A percentile compares a stretch with the other conserved stretches of the same genome.
Evolutionary conservation across 768 basidiomycete genomes (phyloP).

Genomic region (Serpula lacrymans): DNA sequence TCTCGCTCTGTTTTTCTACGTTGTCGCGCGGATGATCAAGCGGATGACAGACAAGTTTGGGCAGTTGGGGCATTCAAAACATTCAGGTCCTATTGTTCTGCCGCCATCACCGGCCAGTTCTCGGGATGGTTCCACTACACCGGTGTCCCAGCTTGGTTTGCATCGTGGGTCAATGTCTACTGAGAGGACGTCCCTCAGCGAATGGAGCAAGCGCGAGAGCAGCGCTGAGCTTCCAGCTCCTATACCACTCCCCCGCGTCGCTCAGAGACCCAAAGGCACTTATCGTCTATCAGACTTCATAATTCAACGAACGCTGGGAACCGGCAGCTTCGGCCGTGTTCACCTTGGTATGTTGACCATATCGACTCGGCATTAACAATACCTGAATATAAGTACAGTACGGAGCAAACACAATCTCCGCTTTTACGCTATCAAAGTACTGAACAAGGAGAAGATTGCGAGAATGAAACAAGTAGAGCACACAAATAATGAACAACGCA

Average conservation of each 20-base stretch:
- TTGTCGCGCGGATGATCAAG: conserved; percentile 35
- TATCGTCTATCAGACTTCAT: conserved; percentile 77
- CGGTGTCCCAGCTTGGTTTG: conserved; percentile 23
- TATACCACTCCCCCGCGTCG: conserved; percentile 30
- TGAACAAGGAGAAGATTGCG: conserved; percentile 91
- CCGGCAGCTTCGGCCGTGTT: conserved; percentile 97
- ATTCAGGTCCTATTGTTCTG: not conserved
- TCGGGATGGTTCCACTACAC: not conserved
- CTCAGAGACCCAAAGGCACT: conserved; percentile 54
- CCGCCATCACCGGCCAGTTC: conserved; percentile 1
- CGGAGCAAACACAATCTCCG: conserved; percentile 93
- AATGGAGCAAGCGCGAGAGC: conserved; percentile 41
- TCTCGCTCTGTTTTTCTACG: not conserved
- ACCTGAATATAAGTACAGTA: conserved; percentile 41
- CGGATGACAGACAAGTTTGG: conserved; percentile 50
- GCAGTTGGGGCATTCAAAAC: conserved; percentile 20
- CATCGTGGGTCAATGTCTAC: conserved; percentile 69
- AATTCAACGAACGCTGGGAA: conserved; percentile 82
- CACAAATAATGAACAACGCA: conserved; percentile 90
- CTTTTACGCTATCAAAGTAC: conserved; percentile 93
- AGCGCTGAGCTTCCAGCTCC: conserved; percentile 33
- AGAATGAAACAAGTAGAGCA: conserved; percentile 95
- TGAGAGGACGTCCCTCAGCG: conserved; percentile 57
- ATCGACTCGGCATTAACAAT: conserved; percentile 5
- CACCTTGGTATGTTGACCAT: conserved; percentile 59